Evolutionary conservation across 108 stramenopile species (phyloP).

Genomic region (Nitzschia inconspicua): DNA sequence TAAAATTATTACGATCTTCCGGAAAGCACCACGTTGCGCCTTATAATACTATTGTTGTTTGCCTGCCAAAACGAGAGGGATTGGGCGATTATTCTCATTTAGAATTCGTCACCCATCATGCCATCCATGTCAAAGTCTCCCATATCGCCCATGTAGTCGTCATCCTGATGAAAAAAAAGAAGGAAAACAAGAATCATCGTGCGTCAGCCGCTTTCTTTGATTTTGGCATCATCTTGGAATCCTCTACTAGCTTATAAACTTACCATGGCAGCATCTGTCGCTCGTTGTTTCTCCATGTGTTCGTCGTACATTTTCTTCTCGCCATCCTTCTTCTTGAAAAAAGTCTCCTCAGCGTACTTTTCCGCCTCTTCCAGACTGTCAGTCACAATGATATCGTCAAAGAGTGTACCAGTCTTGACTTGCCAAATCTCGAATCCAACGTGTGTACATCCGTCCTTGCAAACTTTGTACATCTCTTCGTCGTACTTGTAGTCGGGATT

Average conservation of each 20-base stretch:
- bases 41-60: too few relatives aligned
- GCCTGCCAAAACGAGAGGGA: too few relatives aligned
- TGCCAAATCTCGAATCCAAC: slow-evolving; percentile 99
- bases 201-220: neutral
- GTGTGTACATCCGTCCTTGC: slow-evolving; percentile 93
- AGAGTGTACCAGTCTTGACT: slow-evolving; percentile 96
- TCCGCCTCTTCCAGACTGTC: slow-evolving; percentile 97
- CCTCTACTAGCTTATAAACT: neutral
- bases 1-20: too few relatives aligned
- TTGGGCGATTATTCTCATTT: too few relatives aligned
- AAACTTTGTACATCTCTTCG: slow-evolving; percentile 88
- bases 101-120: slow-evolving; percentile 50
- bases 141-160: slow-evolving; percentile 42
- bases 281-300: slow-evolving; percentile 60
- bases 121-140: slow-evolving; percentile 34
- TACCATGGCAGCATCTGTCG: slow-evolving; percentile 29
- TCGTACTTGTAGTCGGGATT: slow-evolving; percentile 96
- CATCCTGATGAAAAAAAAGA: slow-evolving; percentile 7
- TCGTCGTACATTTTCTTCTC: slow-evolving; percentile 97
- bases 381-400: slow-evolving; percentile 98
- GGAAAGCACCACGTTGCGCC: too few relatives aligned
- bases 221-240: neutral
- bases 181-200: neutral
- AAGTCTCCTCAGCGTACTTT: slow-evolving; percentile 93
- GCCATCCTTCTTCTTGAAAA: slow-evolving; percentile 94